Evolutionary conservation across 805 yeast species (phyloP), one percentile per base, ranked within the genome.

Genomic region (Ogataea saltuana): DNA sequence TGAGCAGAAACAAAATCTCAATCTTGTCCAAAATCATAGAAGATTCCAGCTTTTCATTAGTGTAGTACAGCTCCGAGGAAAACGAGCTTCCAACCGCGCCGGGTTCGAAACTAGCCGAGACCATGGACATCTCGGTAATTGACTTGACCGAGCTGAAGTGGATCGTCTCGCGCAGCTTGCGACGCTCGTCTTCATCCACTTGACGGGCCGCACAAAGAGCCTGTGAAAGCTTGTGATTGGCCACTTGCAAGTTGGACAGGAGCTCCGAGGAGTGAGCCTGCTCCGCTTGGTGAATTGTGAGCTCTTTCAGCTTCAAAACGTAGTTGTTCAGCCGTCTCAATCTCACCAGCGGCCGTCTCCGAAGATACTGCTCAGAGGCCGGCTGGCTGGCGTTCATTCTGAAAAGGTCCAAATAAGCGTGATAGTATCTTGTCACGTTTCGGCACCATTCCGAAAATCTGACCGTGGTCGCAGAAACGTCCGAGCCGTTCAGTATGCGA

Each of bases 311-410:
- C 13, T 49, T 47, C n/a, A 38, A 30, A 10, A 58, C 41, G 23
- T 60, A 50, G 32, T 52, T 56, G 15, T 46, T 48, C 18, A 67
- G 37, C 21, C 56, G 53, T 6, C 59, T 44, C n/a, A 65, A 41
- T 44, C 64, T 54, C 25, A 58, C 49, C 25, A 67, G 37, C 8
- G 71, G 71, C 33, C 59, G 50, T 39, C 63, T 52, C 39, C 63
- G 59, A 6, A 62, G 44, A 13, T 46, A 44, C 18, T 59, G 41
- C 42, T 65, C 69, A 2, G 55, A 44, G 6, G 55, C 46, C 1
- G 65, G 37, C 27, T 61, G 62, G 29, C 49, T 48, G 4, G 49
- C 34, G 25, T 46, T 57, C 15, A 58, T 27, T 26, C 40, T 50
- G 48, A 62, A 64, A 12, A 41, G 23, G 11, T 42, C 33, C 13